Conservation (phyloP, 2,329 filamentous ascomycete species). For the Daldinia eschscholtzii region DNA sequence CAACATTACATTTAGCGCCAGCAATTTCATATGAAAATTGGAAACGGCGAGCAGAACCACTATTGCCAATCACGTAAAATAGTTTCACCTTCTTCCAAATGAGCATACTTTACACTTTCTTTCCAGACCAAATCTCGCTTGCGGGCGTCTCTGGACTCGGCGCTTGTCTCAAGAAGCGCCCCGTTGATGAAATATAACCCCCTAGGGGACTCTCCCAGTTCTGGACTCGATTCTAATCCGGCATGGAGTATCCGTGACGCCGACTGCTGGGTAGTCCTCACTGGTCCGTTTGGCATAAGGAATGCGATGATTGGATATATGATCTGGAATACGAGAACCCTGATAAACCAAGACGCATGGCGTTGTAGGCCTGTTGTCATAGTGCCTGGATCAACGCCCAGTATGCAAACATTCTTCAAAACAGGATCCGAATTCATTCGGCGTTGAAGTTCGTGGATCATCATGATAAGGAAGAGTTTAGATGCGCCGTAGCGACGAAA, state of each 20-base stretch:
- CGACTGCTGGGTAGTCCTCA: background rate
- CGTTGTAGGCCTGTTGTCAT: background rate
- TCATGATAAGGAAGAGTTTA: conserved; percentile 56
- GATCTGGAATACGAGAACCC: background rate
- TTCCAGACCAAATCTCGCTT: background rate
- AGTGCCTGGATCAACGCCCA: background rate
- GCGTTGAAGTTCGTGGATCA: conserved; percentile 54
- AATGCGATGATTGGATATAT: background rate
- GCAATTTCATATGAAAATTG: no score
- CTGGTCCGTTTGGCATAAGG: background rate
- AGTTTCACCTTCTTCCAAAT: background rate
- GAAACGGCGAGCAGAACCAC: background rate
- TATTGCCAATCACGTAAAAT: background rate
- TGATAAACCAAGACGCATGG: background rate
- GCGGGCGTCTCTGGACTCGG: background rate
- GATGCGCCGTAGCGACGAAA: conserved; percentile 56
- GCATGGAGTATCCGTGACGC: background rate
- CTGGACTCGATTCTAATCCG: background rate
- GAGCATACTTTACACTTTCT: background rate
- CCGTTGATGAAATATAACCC: background rate
- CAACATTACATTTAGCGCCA: no score
- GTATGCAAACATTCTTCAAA: conserved; percentile 50
- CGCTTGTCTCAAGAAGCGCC: background rate
- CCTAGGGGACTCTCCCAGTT: background rate
- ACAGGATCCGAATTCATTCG: conserved; percentile 54